Conservation (phyloP, 148 eudicot species). For the Drosera capensis region DNA sequence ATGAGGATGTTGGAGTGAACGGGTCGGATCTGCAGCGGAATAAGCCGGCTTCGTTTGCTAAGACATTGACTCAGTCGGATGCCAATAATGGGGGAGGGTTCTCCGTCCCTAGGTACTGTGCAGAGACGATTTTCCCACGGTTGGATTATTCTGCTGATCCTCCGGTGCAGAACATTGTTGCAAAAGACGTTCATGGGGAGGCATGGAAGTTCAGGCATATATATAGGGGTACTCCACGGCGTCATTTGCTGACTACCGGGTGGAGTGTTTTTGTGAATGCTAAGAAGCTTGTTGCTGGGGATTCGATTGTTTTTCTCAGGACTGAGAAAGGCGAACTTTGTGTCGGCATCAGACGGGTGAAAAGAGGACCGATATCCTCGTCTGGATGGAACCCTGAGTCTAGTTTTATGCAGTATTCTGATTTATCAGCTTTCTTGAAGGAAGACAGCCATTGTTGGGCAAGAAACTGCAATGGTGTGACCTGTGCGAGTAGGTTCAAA, state of each 20-base stretch:
- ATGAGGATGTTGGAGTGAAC: conserved; percentile 21
- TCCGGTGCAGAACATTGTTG: conserved; percentile 79
- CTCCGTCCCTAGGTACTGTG: conserved; percentile 89
- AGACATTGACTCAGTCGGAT: conserved; percentile 87
- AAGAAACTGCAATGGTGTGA: conserved; percentile 28
- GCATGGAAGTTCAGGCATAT: conserved; percentile 89
- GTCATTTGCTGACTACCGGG: conserved; percentile 86
- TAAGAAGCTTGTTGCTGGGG: conserved; percentile 87
- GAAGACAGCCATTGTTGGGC: conserved; percentile 38
- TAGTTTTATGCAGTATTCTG: conserved; percentile 39
- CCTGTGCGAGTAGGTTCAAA: conserved; percentile 15
- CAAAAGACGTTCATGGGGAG: conserved; percentile 89
- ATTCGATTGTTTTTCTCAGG: conserved; percentile 81
- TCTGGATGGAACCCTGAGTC: conserved; percentile 68
- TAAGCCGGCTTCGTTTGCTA: conserved; percentile 78
- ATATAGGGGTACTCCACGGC: conserved; percentile 81
- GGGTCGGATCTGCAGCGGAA: conserved; percentile 29
- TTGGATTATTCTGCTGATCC: conserved; percentile 78
- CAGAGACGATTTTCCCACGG: conserved; percentile 84
- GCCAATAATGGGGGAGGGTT: conserved; percentile 97
- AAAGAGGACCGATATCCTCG: conserved; percentile 48
- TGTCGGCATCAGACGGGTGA: conserved; percentile 77
- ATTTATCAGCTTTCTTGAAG: conserved; percentile 49
- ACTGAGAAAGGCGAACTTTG: conserved; percentile 83
- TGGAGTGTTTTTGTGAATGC: conserved; percentile 97